Evolutionary conservation across 176 grass and related monocot genomes (phyloP).

Genomic region (Aegilops umbellulata): DNA sequence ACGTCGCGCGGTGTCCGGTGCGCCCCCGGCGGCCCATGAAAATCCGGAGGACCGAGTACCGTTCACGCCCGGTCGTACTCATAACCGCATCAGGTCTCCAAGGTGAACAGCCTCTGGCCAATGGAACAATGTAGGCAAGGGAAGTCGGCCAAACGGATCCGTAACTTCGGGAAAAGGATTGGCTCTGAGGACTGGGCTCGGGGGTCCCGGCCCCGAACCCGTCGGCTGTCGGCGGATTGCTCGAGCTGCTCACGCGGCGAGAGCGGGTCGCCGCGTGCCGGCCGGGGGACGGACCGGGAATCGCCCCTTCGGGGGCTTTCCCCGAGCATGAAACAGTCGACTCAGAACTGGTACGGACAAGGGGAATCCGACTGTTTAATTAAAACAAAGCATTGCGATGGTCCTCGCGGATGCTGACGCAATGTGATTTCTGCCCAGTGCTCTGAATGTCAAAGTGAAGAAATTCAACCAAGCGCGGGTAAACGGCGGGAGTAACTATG

Average conservation of each 20-base stretch:
- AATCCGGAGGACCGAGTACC: conserved; percentile 63
- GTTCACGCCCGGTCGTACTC: conserved; percentile 50
- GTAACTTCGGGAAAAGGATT: conserved; percentile 85
- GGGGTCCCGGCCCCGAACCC: conserved; percentile 61
- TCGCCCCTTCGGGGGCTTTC: neutral
- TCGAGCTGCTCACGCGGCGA: conserved; percentile 31
- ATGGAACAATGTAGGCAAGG: conserved; percentile 77
- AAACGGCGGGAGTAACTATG: conserved; percentile 84
- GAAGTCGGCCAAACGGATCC: conserved; percentile 86
- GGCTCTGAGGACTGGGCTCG: conserved; percentile 63
- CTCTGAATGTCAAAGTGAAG: conserved; percentile 88
- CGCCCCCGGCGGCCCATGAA: conserved; percentile 55
- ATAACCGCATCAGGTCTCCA: conserved; percentile 72
- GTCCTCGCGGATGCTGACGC: conserved; percentile 66
- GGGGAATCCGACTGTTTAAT: conserved; percentile 80
- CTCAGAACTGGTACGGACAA: conserved; percentile 40
- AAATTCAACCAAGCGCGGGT: conserved; percentile 69
- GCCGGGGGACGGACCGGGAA: conserved; percentile 21
- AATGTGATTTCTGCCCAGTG: conserved; percentile 76
- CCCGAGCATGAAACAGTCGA: neutral
- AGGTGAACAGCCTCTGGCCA: conserved; percentile 65
- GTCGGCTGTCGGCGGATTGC: conserved; percentile 30
- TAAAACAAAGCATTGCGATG: conserved; percentile 87
- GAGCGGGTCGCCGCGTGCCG: conserved; percentile 36
- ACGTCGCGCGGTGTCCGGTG: conserved; percentile 65